Evolutionary conservation across 2,329 filamentous ascomycete species (phyloP).

Genomic region (Scedosporium boydii): DNA sequence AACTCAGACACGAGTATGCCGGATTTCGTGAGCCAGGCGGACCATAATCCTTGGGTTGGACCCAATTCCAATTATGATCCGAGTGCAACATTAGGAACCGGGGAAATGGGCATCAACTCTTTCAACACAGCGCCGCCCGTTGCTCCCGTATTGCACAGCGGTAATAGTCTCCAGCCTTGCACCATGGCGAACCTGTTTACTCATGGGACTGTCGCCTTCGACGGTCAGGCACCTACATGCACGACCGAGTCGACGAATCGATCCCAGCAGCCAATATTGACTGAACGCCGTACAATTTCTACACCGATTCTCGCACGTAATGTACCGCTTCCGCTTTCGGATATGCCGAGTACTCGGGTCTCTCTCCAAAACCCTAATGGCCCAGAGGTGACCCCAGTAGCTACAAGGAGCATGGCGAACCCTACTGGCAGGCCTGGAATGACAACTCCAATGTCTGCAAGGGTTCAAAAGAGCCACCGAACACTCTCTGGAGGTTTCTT

Average conservation of each 20-base stretch:
- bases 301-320: neutral
- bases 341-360: neutral
- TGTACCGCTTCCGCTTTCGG: neutral
- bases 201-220: no score
- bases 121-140: neutral
- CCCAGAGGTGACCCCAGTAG: neutral
- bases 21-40: neutral
- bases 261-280: neutral
- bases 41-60: neutral
- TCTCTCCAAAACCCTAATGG: neutral
- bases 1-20: neutral
- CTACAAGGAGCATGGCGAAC: neutral
- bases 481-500: neutral
- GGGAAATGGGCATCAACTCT: neutral
- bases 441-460: neutral
- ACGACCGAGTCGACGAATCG: neutral
- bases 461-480: neutral
- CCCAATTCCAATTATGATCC: neutral
- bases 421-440: neutral
- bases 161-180: no score
- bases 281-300: neutral
- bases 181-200: no score
- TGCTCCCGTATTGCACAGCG: no score
- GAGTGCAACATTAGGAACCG: neutral
- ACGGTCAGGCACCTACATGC: no score